phyloP scores from a whole-genome alignment of 192 early-diverging fungal genomes.

The Coemansia sp. region DNA sequence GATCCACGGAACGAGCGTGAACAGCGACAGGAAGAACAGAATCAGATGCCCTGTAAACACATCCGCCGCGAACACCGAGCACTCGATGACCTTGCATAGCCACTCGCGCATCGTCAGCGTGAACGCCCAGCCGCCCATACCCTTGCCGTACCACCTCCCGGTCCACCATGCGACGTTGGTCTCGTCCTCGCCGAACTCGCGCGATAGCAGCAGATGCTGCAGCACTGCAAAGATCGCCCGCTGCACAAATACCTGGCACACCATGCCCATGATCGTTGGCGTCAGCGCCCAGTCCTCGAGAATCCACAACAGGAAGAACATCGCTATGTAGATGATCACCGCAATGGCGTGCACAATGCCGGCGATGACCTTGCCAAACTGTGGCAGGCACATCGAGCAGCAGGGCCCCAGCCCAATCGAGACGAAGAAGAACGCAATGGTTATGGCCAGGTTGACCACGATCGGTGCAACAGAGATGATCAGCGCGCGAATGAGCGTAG shows the following conservation, averaged over 20 bases:
- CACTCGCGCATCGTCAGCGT: slow-evolving; percentile 79
- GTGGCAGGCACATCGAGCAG: slow-evolving; percentile 64
- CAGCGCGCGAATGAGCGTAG: slow-evolving; percentile 62
- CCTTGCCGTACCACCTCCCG: slow-evolving; percentile 78
- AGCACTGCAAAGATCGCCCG: slow-evolving; percentile 71
- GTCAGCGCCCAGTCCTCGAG: slow-evolving; percentile 68
- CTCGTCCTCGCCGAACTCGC: slow-evolving; percentile 84
- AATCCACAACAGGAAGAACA: slow-evolving; percentile 68
- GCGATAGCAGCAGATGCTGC: slow-evolving; percentile 69
- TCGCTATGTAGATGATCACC: slow-evolving; percentile 62
- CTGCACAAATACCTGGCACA: slow-evolving; percentile 68
- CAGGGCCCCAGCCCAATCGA: slow-evolving; percentile 67
- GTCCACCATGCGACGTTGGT: slow-evolving; percentile 88
- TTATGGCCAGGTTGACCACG: slow-evolving; percentile 66
- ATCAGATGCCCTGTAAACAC: slow-evolving; percentile 78
- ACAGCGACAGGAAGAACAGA: slow-evolving; percentile 72
- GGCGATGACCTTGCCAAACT: slow-evolving; percentile 75
- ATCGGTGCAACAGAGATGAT: slow-evolving; percentile 72
- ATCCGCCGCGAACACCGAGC: slow-evolving; percentile 77
- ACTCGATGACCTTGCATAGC: slow-evolving; percentile 83
- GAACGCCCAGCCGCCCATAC: slow-evolving; percentile 67
- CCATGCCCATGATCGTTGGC: slow-evolving; percentile 67
- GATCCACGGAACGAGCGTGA: slow-evolving; percentile 72
- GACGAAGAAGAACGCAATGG: slow-evolving; percentile 65
- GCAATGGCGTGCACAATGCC: slow-evolving; percentile 65